Conservation (phyloP, 2,329 filamentous ascomycete species). For the Pyrenochaeta sp. region DNA sequence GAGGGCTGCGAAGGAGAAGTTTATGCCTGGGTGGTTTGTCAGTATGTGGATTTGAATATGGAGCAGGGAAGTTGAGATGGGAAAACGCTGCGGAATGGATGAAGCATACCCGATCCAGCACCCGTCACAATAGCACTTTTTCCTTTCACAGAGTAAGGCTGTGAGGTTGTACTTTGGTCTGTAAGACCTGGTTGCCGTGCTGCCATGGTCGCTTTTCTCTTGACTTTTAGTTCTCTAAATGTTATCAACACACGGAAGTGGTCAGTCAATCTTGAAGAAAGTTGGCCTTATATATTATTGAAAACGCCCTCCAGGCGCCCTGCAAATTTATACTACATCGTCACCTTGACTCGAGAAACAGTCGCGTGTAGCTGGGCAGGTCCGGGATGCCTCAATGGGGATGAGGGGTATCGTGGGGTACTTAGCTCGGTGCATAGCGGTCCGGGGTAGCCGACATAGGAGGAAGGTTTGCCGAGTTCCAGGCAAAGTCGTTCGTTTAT, state of each 20-base stretch:
- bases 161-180: conserved; percentile 4
- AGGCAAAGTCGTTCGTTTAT: neutral
- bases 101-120: conserved; percentile 49
- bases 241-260: neutral
- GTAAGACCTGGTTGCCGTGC: conserved; percentile 9
- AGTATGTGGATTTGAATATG: neutral
- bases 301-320: neutral
- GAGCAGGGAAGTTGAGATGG: neutral
- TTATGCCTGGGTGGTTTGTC: conserved; percentile 52
- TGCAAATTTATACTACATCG: neutral
- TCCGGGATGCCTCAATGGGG: conserved; percentile 5
- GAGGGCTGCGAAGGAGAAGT: conserved; percentile 55
- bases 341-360: neutral
- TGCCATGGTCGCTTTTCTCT: conserved; percentile 8
- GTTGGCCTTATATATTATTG: too few species aligned
- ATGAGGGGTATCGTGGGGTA: conserved; percentile 16
- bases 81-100: neutral
- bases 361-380: neutral
- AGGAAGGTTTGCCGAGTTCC: conserved; percentile 1
- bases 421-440: neutral
- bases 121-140: conserved; percentile 60
- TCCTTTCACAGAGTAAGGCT: conserved; percentile 51
- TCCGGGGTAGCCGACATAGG: neutral
- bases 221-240: neutral
- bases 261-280: neutral